These are phyloP conservation scores for Tricholomella constricta DNA, from an alignment of 768 basidiomycete species.

Conservation along the genomic window DNA sequence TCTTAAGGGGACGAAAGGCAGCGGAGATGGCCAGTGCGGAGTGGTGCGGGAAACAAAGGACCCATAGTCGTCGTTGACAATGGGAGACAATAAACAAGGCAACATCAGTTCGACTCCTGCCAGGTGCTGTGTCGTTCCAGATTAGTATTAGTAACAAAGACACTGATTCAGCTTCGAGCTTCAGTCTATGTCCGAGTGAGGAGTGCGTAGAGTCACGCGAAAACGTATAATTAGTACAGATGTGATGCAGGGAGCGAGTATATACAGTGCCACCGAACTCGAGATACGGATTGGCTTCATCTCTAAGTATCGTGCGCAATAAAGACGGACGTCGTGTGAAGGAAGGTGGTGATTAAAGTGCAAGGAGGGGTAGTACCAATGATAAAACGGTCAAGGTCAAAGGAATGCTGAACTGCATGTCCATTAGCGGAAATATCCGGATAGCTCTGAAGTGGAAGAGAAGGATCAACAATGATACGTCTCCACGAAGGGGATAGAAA, in stretches of 20 bases:
- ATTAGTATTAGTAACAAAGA: no score
- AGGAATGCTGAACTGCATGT: background rate
- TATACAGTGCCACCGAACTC: background rate
- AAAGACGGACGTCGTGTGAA: background rate
- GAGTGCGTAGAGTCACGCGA: background rate
- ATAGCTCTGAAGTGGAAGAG: slow-evolving; percentile 4
- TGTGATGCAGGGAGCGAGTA: background rate
- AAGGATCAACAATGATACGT: background rate
- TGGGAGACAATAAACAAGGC: background rate
- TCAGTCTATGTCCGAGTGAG: no score
- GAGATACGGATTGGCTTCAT: background rate
- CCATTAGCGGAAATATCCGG: background rate
- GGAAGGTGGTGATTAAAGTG: slow-evolving; percentile 1
- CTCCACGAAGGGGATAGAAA: background rate
- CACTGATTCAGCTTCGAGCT: no score
- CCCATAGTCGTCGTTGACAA: background rate
- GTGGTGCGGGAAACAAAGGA: background rate
- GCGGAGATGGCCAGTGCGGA: background rate
- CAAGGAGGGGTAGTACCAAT: slow-evolving; percentile 5
- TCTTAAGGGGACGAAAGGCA: no score
- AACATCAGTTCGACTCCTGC: no score
- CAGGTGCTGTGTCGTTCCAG: no score
- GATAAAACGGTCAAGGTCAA: slow-evolving; percentile 2
- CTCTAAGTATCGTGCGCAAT: slow-evolving; percentile 5
- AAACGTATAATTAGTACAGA: background rate